Evolutionary conservation across 805 yeast species (phyloP).

Genomic region (Nakazawaea populi): DNA sequence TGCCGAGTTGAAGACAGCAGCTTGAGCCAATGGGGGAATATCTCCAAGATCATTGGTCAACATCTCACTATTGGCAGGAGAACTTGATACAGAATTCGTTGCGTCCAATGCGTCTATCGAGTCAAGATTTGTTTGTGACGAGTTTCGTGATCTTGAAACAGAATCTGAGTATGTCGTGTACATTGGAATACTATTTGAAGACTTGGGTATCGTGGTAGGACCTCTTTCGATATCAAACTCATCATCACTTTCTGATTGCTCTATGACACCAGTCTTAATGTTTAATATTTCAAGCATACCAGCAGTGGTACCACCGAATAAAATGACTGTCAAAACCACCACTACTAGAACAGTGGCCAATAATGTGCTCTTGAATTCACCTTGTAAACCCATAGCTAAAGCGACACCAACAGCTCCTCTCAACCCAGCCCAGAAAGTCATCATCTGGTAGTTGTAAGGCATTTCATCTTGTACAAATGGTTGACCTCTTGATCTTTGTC

Average conservation of each 20-base stretch:
- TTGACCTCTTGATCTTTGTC: slow-evolving; percentile 44
- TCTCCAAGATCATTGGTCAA: slow-evolving; percentile 34
- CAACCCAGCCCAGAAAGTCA: slow-evolving; percentile 99
- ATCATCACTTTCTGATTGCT: slow-evolving; percentile 81
- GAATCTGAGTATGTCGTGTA: slow-evolving; percentile 12
- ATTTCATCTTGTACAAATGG: slow-evolving; percentile 70
- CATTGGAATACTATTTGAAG: slow-evolving; percentile 15
- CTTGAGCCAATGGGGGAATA: slow-evolving; percentile 18
- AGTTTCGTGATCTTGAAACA: slow-evolving; percentile 21
- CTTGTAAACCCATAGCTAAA: slow-evolving; percentile 94
- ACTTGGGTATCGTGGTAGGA: slow-evolving; percentile 9
- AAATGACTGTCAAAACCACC: slow-evolving; percentile 90
- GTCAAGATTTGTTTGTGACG: slow-evolving; percentile 16
- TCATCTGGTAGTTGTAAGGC: slow-evolving; percentile 93
- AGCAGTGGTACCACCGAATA: slow-evolving; percentile 98
- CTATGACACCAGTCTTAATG: slow-evolving; percentile 85
- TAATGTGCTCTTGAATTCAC: slow-evolving; percentile 82
- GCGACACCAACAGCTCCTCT: slow-evolving; percentile 99
- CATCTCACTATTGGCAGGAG: slow-evolving; percentile 15
- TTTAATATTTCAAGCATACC: slow-evolving; percentile 95
- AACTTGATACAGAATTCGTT: slow-evolving; percentile 18
- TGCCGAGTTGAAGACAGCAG: slow-evolving; percentile 6
- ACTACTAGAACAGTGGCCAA: slow-evolving; percentile 95
- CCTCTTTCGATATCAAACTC: slow-evolving; percentile 87
- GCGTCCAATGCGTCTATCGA: not conserved